phyloP scores from a whole-genome alignment of 352 stramenopile species.

The Peronosclerospora sorghi region DNA sequence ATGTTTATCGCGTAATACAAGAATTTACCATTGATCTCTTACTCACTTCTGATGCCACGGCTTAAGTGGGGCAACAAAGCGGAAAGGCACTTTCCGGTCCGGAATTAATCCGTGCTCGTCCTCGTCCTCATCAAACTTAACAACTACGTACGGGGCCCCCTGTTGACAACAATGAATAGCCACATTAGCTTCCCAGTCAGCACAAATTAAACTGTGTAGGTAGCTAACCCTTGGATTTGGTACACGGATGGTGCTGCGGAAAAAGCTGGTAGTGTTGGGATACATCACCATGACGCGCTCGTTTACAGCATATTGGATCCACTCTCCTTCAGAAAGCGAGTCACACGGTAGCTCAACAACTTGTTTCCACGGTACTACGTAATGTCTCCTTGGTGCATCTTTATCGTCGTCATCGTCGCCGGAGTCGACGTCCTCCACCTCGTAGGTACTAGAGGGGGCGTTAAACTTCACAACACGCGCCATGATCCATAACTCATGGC shows the following conservation, averaged over 20 bases:
- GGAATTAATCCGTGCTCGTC: constrained; percentile 86
- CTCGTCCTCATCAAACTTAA: constrained; percentile 97
- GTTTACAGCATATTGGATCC: constrained; percentile 83
- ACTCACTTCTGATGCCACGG: constrained; percentile 37
- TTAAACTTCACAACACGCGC: constrained; percentile 86
- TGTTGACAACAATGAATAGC: constrained; percentile 10
- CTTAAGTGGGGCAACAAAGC: constrained; percentile 88
- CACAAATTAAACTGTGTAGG: no score
- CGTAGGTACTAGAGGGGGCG: constrained; percentile 85
- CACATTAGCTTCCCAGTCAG: constrained; percentile 3
- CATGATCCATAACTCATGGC: constrained; percentile 88
- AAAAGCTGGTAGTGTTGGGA: constrained; percentile 96
- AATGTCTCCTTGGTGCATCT: constrained; percentile 30
- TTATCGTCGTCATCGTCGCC: constrained; percentile 76
- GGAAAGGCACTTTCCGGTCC: constrained; percentile 87
- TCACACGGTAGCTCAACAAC: constrained; percentile 86
- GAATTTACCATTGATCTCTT: no score
- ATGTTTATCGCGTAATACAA: no score
- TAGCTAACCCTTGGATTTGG: constrained; percentile 86
- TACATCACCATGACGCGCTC: constrained; percentile 95
- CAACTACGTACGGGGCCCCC: constrained; percentile 87
- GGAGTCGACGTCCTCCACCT: constrained; percentile 91
- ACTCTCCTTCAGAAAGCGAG: constrained; percentile 35
- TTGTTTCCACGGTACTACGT: constrained; percentile 62
- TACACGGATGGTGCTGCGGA: constrained; percentile 85